These are phyloP conservation scores for Irineochytrium annulatum DNA, from an alignment of 192 early-diverging fungal species.

Conservation along the genomic window DNA sequence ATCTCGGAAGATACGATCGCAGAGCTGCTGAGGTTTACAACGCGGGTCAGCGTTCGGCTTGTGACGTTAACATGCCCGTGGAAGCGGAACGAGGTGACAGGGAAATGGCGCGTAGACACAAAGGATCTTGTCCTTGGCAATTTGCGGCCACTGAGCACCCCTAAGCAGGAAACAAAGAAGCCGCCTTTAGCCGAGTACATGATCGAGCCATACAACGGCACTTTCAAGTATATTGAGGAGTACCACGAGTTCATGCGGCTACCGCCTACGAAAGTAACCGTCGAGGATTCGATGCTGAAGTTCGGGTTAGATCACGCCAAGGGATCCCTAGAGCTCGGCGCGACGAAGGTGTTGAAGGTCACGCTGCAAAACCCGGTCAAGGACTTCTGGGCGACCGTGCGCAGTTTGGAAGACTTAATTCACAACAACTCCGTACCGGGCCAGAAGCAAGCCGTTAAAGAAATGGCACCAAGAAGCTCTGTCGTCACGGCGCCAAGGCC, in stretches of 20 bases:
- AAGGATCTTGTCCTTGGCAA: slow-evolving; percentile 26
- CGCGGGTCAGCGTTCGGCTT: slow-evolving; percentile 3
- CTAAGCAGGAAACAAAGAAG: slow-evolving; percentile 21
- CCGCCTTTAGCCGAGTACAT: slow-evolving; percentile 31
- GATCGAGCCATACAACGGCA: slow-evolving; percentile 30
- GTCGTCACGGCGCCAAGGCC: no score
- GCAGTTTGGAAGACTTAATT: neutral
- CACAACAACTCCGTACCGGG: neutral
- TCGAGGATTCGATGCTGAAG: neutral
- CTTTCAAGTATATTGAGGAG: slow-evolving; percentile 28
- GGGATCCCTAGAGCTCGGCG: slow-evolving; percentile 39
- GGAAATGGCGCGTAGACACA: slow-evolving; percentile 23
- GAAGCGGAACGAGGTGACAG: slow-evolving; percentile 6
- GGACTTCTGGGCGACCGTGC: slow-evolving; percentile 7
- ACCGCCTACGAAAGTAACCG: neutral
- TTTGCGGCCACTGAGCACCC: slow-evolving; percentile 25
- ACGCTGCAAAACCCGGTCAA: slow-evolving; percentile 17
- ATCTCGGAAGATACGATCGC: slow-evolving; percentile 10
- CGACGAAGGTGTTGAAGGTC: slow-evolving; percentile 19
- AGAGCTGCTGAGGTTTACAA: slow-evolving; percentile 7
- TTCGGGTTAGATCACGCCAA: slow-evolving; percentile 24
- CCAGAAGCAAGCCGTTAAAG: neutral
- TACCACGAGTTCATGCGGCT: slow-evolving; percentile 13
- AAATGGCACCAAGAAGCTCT: no score
- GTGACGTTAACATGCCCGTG: slow-evolving; percentile 6